phyloP scores from a whole-genome alignment of 371 early-diverging fungal species.

The Saksenaea oblongispora region DNA sequence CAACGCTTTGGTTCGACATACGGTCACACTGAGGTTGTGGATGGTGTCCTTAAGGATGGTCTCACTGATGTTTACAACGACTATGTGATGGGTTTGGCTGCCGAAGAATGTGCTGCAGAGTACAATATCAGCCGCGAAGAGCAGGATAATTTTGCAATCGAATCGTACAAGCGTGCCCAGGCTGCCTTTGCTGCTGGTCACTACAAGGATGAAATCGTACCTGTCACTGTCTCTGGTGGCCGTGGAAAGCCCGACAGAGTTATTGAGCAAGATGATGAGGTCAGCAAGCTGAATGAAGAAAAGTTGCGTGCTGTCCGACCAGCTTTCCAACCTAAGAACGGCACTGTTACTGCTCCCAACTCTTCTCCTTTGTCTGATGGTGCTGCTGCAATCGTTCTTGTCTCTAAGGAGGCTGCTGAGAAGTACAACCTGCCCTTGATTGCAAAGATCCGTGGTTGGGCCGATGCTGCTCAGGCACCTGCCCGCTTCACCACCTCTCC shows the following conservation, averaged over 20 bases:
- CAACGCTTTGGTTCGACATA: conserved; percentile 82
- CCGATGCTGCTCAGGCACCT: conserved; percentile 81
- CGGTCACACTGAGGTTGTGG: conserved; percentile 82
- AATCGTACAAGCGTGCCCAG: conserved; percentile 87
- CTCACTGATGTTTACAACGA: conserved; percentile 88
- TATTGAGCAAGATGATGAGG: conserved; percentile 82
- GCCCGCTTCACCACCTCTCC: conserved; percentile 93
- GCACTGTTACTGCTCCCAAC: conserved; percentile 97
- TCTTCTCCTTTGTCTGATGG: conserved; percentile 94
- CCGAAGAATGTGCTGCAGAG: conserved; percentile 90
- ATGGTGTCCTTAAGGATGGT: conserved; percentile 93
- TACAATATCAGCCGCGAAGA: conserved; percentile 77
- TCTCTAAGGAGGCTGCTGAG: conserved; percentile 75
- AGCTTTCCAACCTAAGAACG: conserved; percentile 83
- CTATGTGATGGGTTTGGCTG: conserved; percentile 92
- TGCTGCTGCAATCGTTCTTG: conserved; percentile 90
- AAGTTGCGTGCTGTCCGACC: conserved; percentile 90
- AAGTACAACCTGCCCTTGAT: conserved; percentile 75
- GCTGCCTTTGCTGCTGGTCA: conserved; percentile 74
- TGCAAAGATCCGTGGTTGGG: conserved; percentile 73
- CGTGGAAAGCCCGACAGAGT: conserved; percentile 84
- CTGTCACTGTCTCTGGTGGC: conserved; percentile 81
- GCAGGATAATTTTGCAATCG: conserved; percentile 91
- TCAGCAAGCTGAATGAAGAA: conserved; percentile 64
- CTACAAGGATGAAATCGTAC: conserved; percentile 87